A percentile compares a stretch with the other conserved stretches of the same genome.
Evolutionary conservation across 805 yeast species (phyloP).

Genomic region (Cyberlindnera japonica): DNA sequence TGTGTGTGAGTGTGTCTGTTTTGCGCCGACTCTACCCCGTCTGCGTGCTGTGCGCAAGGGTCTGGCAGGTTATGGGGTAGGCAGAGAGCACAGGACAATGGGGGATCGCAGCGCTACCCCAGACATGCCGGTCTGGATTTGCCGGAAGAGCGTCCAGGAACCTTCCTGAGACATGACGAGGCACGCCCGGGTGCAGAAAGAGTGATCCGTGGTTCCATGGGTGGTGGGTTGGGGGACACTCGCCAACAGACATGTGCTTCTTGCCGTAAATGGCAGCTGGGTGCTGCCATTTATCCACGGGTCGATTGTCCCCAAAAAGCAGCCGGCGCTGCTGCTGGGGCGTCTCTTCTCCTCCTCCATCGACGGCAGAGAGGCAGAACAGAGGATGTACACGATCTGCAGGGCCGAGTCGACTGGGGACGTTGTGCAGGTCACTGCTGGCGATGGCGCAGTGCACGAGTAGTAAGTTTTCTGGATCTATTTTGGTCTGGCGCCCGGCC

Average conservation of each 20-base stretch:
- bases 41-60: not conserved
- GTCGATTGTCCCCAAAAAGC: not conserved
- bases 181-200: no score
- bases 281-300: not conserved
- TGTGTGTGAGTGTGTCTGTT: no score
- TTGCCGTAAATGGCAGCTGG: not conserved
- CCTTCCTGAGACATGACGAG: no score
- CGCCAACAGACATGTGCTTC: no score
- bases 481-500: no score
- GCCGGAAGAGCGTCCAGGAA: no score
- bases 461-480: slow-evolving; percentile 14
- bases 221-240: no score
- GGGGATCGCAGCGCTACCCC: no score
- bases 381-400: not conserved
- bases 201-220: no score
- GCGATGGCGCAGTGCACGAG: slow-evolving; percentile 7
- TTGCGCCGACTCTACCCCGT: not conserved
- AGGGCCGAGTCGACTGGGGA: not conserved
- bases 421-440: not conserved
- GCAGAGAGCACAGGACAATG: no score
- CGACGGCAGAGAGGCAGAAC: not conserved
- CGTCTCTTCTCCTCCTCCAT: not conserved
- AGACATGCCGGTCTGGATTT: no score
- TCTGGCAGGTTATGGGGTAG: no score
- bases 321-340: not conserved